These are phyloP conservation scores for Perkinsus olseni DNA, from an alignment of 169 alveolate species.

Conservation along the genomic window DNA sequence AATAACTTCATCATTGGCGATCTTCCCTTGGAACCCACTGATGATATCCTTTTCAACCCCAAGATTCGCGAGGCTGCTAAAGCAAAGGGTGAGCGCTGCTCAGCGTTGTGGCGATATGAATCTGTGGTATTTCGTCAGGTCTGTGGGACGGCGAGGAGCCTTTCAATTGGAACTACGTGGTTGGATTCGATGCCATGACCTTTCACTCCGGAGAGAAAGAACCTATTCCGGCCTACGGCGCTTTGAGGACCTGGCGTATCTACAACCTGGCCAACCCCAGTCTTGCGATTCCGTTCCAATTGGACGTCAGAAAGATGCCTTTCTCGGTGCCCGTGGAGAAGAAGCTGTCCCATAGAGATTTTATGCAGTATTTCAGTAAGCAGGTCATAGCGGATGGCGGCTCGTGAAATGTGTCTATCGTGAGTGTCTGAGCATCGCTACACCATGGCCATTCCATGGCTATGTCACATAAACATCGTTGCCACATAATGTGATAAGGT, in stretches of 20 bases:
- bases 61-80: neutral
- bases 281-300: neutral
- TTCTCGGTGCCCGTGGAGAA: neutral
- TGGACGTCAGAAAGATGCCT: neutral
- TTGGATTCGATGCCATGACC: neutral
- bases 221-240: constrained; percentile 10
- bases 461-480: too few relatives aligned
- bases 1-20: constrained; percentile 12
- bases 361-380: neutral
- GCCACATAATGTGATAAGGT: too few relatives aligned
- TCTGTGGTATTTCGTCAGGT: neutral
- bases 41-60: neutral
- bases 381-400: too few relatives aligned
- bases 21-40: constrained; percentile 7
- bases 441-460: too few relatives aligned
- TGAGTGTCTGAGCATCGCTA: neutral
- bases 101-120: too few relatives aligned
- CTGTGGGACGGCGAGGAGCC: neutral
- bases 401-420: neutral
- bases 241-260: constrained; percentile 2
- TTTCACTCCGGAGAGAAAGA: neutral
- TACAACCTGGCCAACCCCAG: constrained; percentile 1
- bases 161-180: neutral
- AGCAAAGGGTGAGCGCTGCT: neutral
- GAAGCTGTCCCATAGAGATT: neutral